Base-by-base conservation (phyloP, 495 filamentous ascomycete species). In the Pseudoneurospora amorphoporcata region DNA sequence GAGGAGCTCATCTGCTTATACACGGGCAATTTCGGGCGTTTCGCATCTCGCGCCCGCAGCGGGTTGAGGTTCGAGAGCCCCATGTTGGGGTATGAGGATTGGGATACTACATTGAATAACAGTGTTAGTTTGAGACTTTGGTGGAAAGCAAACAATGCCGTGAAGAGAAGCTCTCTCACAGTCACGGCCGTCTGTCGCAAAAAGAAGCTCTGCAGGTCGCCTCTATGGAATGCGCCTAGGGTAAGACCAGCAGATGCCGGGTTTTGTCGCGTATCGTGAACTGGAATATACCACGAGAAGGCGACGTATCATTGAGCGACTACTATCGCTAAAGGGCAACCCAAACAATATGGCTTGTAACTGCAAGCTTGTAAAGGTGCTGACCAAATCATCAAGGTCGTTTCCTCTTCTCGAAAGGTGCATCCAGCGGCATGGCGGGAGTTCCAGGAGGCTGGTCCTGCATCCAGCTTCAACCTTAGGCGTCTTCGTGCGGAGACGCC, bases 1-100 rank as follows among this genome's bases (percentile, higher is more conserved):
- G 72, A 68, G 14, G 65, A 37, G 12, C 68, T 76, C 23, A 77
- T 73, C 43, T 81, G 81, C 73, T 82, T 82, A 76, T 85, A 85
- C 39, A 85, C 17, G 8, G 84, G 84, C 23, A 86, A 75, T 69
- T 81, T 81, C 16, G 81, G 78, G 8, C 78, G 75, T 53, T 76
- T 80, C 69, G 76, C 68, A 53, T 81, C 80, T 53, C 81, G 79
- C 72, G 80, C 75, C 39, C 81, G 81, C 43, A 80, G 74, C 39
- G 75, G 74, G 69, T 77, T 82, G 70, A 75, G 70, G 41, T 75
- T 74, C 8, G 73, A 41, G 10, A 82, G 68, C 37, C 79, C 80
- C 80, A 82, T 82, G 19, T 47, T 58, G 8, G 41, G 39, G n/a
- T 58, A 35, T 16, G 29, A 16, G 29, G 14, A 35, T 12, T 6